Base-by-base conservation (phyloP, 129 eudicot species). In the Daucus carota region DNA sequence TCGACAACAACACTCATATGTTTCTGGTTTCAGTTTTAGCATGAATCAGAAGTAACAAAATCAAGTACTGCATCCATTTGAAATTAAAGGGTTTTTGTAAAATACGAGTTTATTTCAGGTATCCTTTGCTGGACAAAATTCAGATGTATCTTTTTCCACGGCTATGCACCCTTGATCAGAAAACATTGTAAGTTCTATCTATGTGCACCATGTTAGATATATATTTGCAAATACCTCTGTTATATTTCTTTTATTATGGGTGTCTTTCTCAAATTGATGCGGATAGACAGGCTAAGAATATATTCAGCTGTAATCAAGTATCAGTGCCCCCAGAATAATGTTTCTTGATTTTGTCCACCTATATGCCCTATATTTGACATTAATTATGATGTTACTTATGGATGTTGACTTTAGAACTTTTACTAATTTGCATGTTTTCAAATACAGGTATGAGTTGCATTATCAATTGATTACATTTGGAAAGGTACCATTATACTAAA, bases 381-480 rank as follows among this genome's bases (percentile, higher is more conserved):
- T 52, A 9, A 4, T 24, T 31, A 4, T 63, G 5, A 29, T 63
- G 17, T 29, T 57, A 26, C 70, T 3, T 9, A 17, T 40, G 28
- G 50, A 12, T 70, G 32, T 70, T 24, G 41, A 41, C 10, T 3
- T 44, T 2, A 22, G 50, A 4, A 8, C 45, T 69, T 69, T 3
- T 22, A 41, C 34, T n/a, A 6, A n/a, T 13, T 28, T 18, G 6
- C 40, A 33, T 72, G 18, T 44, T 33, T 43, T 72, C 45, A 3
- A 6, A 72, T 26, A 20, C 63, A 82, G 85, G 75, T 82, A 82
- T 68, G 33, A 77, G 31, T 48, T 82, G 72, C 81, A 81, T 63
- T 81, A 72, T 77, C 85, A 76, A 15, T 54, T 81, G 85, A 81
- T 81, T 41, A 81, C 85, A 42, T 81, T 81, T 33, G 85, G 85